These are phyloP conservation scores for Phytophthora constricta DNA, from an alignment of 352 stramenopile species.

Conservation along the genomic window DNA sequence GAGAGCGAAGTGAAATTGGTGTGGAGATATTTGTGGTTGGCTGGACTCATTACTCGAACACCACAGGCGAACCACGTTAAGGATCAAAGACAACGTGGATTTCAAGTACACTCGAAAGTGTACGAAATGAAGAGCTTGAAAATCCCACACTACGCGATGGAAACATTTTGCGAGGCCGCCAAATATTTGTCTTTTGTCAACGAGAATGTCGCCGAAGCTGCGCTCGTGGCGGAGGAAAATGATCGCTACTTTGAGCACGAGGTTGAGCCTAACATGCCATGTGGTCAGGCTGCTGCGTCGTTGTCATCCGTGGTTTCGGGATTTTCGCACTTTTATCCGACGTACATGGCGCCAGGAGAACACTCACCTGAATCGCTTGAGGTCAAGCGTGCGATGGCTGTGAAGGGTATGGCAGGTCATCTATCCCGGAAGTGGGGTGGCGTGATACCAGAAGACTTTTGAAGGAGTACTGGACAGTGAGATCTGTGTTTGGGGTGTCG, in stretches of 20 bases:
- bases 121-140: constrained; percentile 76
- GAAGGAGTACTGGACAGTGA: constrained; percentile 78
- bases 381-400: constrained; percentile 41
- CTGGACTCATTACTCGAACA: constrained; percentile 74
- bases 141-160: constrained; percentile 68
- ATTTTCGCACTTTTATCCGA: constrained; percentile 47
- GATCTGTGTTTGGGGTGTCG: constrained; percentile 47
- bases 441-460: constrained; percentile 65
- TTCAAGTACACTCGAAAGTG: constrained; percentile 73
- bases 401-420: constrained; percentile 80
- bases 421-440: constrained; percentile 56
- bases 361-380: constrained; percentile 16
- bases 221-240: constrained; percentile 39
- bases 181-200: constrained; percentile 79
- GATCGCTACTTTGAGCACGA: constrained; percentile 67
- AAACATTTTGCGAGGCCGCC: constrained; percentile 73
- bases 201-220: constrained; percentile 72
- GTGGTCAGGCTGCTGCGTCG: constrained; percentile 57
- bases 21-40: constrained; percentile 85
- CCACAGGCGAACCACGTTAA: constrained; percentile 49
- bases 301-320: constrained; percentile 62
- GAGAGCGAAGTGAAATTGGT: constrained; percentile 84
- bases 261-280: constrained; percentile 55
- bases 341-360: constrained; percentile 41
- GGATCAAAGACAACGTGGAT: constrained; percentile 72